Percentiles rank a stretch among this genome's conserved stretches.
Conservation (phyloP, 129 eudicot genomes). For the Chrysanthemum seticuspe region DNA sequence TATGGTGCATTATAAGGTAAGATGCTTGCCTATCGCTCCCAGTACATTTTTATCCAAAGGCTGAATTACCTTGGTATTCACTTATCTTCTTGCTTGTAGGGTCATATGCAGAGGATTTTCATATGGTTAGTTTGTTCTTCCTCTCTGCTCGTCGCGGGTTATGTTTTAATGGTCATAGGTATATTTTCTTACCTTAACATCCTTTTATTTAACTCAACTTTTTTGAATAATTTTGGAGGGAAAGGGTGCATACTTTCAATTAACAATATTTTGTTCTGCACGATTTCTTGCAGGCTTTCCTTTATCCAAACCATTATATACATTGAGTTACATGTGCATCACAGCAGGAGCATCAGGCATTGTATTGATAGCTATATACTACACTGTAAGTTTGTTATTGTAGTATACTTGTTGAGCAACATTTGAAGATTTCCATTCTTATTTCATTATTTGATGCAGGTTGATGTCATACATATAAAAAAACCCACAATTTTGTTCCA, state of each 20-base stretch:
- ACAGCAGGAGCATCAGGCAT: slow-evolving; percentile 93
- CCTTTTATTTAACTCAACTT: no score
- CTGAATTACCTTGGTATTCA: slow-evolving; percentile 6
- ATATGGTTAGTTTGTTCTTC: slow-evolving; percentile 70
- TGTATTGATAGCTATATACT: slow-evolving; percentile 56
- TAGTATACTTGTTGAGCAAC: background rate
- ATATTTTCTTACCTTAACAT: slow-evolving; percentile 2
- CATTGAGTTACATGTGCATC: slow-evolving; percentile 85
- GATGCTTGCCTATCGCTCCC: slow-evolving; percentile 4
- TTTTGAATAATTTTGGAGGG: no score
- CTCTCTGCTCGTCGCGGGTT: slow-evolving; percentile 57
- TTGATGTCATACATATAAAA: slow-evolving; percentile 56
- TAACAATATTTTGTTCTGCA: background rate
- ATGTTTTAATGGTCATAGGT: slow-evolving; percentile 56
- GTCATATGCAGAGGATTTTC: slow-evolving; percentile 52
- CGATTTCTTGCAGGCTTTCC: slow-evolving; percentile 63
- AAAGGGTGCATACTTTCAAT: slow-evolving; percentile 6
- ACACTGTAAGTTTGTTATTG: slow-evolving; percentile 53
- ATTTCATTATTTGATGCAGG: slow-evolving; percentile 44
- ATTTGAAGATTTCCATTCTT: slow-evolving; percentile 7
- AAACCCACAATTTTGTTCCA: slow-evolving; percentile 60
- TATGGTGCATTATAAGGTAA: slow-evolving; percentile 72
- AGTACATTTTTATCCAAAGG: background rate
- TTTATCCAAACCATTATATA: slow-evolving; percentile 81
- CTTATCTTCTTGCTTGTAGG: slow-evolving; percentile 39